Base-by-base conservation (phyloP, 768 basidiomycete genomes). In the Brasilioporus rufonigricans region DNA sequence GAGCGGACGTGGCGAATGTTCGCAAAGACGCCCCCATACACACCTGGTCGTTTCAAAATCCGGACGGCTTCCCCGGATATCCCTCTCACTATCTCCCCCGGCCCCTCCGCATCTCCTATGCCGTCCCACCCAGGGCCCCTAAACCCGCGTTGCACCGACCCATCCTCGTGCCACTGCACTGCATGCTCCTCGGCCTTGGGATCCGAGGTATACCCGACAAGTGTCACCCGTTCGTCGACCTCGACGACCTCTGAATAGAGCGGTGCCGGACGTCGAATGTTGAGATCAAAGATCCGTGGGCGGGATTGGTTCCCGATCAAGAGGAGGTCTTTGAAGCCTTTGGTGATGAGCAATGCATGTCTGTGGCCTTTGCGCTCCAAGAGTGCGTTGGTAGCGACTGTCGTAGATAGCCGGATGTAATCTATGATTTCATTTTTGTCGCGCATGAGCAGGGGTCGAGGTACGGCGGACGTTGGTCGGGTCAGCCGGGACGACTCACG, bases 241-340 rank as follows among this genome's bases (percentile, higher is more conserved):
- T 84, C 78, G 23, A 82, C 58, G 1, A 80, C 79, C 7, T 79
- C 75, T 13, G 84, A 82, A 69, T 95, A 98, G 6, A 98, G 75
- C 4, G 91, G 87, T 0, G 79, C 62, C 0, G 87, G 79, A 11
- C 91, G 83, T 24, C 85, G 82, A 67, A 98, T 95, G 63, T 95
- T 90, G 24, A 98, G 79, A 70, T 97, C 95, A 63, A 98, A 98
- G 61, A 98, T 97, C 63, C 83, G 85, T 2, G 96, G 96, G 21
- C 96, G 87, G 18, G 93, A 88, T 69, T 98, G 96, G 69, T 97
- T 97, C 10, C 93, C 93, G 55, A 98, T 98, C 31, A 90, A 79
- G 7, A 98, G 80, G 11, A 98, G 84, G 70, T 97, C 95, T 67
- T 84, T 85, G 78, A 95, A 96, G 0, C 93, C 93, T 56, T 84